These are phyloP conservation scores for Batkoa obscura DNA, from an alignment of 371 early-diverging fungal species.

Conservation along the genomic window DNA sequence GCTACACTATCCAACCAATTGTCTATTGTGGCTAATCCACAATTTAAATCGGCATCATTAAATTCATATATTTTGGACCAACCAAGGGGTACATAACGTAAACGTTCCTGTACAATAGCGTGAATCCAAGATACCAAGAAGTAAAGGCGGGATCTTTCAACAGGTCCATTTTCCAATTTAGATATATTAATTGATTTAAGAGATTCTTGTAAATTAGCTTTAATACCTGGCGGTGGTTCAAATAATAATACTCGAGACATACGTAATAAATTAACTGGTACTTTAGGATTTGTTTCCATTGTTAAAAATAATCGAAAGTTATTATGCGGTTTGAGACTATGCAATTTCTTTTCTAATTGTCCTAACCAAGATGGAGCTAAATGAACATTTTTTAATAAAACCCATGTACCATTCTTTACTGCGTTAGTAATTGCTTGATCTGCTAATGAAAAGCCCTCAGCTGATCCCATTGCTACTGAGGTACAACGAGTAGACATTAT, in stretches of 20 bases:
- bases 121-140: constrained; percentile 95
- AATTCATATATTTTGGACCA: constrained; percentile 96
- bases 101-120: constrained; percentile 81
- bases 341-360: constrained; percentile 85
- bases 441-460: constrained; percentile 81
- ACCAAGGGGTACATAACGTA: constrained; percentile 90
- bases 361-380: constrained; percentile 84
- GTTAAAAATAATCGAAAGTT: constrained; percentile 90
- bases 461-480: constrained; percentile 94
- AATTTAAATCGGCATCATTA: constrained; percentile 90
- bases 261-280: constrained; percentile 82
- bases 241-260: constrained; percentile 83
- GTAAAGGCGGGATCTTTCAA: constrained; percentile 74
- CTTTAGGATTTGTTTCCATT: constrained; percentile 90
- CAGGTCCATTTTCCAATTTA: constrained; percentile 45
- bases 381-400: constrained; percentile 94
- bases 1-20: constrained; percentile 72
- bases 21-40: constrained; percentile 75
- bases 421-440: constrained; percentile 78
- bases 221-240: constrained; percentile 91
- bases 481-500: constrained; percentile 37
- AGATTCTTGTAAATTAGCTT: constrained; percentile 78
- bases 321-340: constrained; percentile 60
- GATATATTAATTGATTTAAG: constrained; percentile 43
- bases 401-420: constrained; percentile 78